Conservation (phyloP, 2,329 filamentous ascomycete genomes). For the Nemania bipapillata region DNA sequence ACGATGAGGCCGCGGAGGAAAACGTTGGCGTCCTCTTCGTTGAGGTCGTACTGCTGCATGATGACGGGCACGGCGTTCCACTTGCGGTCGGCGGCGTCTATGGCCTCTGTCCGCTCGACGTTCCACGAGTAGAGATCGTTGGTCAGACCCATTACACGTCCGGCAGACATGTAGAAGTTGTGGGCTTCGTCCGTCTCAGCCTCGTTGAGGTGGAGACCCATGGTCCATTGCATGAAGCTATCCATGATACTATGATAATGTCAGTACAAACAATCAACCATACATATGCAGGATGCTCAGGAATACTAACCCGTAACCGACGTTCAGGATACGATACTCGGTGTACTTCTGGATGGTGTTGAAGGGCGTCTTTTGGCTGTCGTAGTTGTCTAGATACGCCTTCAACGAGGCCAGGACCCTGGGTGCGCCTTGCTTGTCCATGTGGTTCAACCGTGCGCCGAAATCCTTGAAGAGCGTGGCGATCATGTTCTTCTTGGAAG, state of each 20-base stretch:
- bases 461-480: constrained; percentile 39
- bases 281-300: too few relatives aligned
- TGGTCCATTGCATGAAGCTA: constrained; percentile 43
- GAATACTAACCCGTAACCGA: constrained; percentile 38
- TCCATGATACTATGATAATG: constrained; percentile 37
- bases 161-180: constrained; percentile 40
- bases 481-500: constrained; percentile 35
- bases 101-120: constrained; percentile 37
- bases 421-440: constrained; percentile 39
- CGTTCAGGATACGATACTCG: constrained; percentile 41
- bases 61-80: constrained; percentile 43
- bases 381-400: constrained; percentile 41
- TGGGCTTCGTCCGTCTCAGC: constrained; percentile 38
- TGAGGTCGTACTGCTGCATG: constrained; percentile 40
- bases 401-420: constrained; percentile 36
- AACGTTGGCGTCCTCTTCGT: constrained; percentile 36
- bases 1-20: constrained; percentile 39
- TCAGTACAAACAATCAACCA: constrained; percentile 5
- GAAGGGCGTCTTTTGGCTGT: constrained; percentile 41
- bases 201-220: constrained; percentile 39
- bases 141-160: constrained; percentile 41
- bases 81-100: constrained; percentile 37
- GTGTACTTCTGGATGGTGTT: constrained; percentile 41
- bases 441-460: constrained; percentile 33
- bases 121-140: constrained; percentile 44